A percentile compares a stretch with the other conserved stretches of the same genome.
Conservation (phyloP, 345 rosid species). For the Citrus australasica region DNA sequence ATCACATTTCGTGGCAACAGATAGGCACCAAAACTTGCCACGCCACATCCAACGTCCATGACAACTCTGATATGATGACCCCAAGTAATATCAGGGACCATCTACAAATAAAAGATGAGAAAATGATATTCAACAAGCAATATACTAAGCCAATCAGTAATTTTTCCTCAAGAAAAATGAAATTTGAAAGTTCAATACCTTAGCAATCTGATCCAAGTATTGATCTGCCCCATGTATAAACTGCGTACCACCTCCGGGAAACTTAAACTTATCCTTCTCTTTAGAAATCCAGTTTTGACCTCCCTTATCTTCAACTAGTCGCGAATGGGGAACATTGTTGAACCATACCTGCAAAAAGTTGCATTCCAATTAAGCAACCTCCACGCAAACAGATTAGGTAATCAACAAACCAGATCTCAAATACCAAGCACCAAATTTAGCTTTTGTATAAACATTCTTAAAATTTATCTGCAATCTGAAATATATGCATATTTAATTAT, state of each 20-base stretch:
- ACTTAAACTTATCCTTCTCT: conserved; percentile 76
- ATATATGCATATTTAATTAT: no score
- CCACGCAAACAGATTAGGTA: neutral
- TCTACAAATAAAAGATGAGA: conserved; percentile 38
- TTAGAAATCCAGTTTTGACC: conserved; percentile 92
- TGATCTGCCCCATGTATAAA: conserved; percentile 95
- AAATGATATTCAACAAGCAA: conserved; percentile 13
- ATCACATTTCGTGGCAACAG: conserved; percentile 68
- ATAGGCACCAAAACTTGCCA: conserved; percentile 99
- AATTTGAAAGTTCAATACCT: conserved; percentile 38
- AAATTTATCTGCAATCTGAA: neutral
- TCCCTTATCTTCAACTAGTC: conserved; percentile 89
- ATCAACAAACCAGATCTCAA: neutral
- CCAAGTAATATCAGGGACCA: conserved; percentile 78
- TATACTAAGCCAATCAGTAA: neutral
- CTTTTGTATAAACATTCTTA: neutral
- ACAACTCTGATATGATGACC: conserved; percentile 71
- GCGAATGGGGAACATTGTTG: conserved; percentile 78
- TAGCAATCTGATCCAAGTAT: conserved; percentile 79
- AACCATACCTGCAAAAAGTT: conserved; percentile 69
- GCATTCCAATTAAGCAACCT: conserved; percentile 11
- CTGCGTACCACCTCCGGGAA: conserved; percentile 98
- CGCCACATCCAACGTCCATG: conserved; percentile 94
- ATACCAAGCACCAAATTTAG: neutral
- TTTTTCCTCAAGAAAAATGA: neutral